Percentiles rank a stretch among this genome's conserved stretches.
Evolutionary conservation across 371 early-diverging fungal species (phyloP).

Genomic region (Mortierella sp.): DNA sequence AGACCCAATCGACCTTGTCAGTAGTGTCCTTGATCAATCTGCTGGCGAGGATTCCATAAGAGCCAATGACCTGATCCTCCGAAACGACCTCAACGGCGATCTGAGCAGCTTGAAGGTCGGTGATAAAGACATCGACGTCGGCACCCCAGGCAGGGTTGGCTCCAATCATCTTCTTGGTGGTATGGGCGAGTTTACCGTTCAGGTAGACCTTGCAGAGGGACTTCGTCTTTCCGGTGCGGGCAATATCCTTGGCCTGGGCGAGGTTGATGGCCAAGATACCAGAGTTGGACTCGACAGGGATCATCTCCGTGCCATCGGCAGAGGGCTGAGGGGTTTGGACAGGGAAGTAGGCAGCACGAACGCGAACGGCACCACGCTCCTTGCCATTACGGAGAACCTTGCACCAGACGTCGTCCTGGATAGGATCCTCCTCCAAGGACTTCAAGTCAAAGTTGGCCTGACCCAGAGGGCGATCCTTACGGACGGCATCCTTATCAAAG

Average conservation of each 20-base stretch:
- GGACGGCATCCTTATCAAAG: conserved; percentile 73
- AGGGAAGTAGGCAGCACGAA: conserved; percentile 55
- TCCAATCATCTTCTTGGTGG: conserved; percentile 41
- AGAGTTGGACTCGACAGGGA: conserved; percentile 51
- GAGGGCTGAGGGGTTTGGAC: conserved; percentile 41
- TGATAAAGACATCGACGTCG: conserved; percentile 44
- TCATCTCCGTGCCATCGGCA: conserved; percentile 29
- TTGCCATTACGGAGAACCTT: conserved; percentile 55
- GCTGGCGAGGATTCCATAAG: conserved; percentile 26
- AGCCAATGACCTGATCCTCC: conserved; percentile 35
- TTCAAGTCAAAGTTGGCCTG: conserved; percentile 67
- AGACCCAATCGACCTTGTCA: conserved; percentile 66
- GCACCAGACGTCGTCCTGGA: conserved; percentile 61
- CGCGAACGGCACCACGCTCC: conserved; percentile 52
- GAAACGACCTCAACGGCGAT: conserved; percentile 37
- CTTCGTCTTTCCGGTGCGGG: conserved; percentile 43
- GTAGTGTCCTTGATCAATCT: conserved; percentile 45
- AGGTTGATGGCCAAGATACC: conserved; percentile 55
- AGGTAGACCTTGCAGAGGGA: conserved; percentile 33
- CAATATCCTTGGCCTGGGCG: conserved; percentile 57
- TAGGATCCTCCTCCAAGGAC: conserved; percentile 63
- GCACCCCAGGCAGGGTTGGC: conserved; percentile 49
- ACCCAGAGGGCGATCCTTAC: conserved; percentile 78
- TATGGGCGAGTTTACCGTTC: conserved; percentile 29
- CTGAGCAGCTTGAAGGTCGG: conserved; percentile 40